Conservation (phyloP, 2,329 filamentous ascomycete genomes). For the Gaeumannomyces sp. region DNA sequence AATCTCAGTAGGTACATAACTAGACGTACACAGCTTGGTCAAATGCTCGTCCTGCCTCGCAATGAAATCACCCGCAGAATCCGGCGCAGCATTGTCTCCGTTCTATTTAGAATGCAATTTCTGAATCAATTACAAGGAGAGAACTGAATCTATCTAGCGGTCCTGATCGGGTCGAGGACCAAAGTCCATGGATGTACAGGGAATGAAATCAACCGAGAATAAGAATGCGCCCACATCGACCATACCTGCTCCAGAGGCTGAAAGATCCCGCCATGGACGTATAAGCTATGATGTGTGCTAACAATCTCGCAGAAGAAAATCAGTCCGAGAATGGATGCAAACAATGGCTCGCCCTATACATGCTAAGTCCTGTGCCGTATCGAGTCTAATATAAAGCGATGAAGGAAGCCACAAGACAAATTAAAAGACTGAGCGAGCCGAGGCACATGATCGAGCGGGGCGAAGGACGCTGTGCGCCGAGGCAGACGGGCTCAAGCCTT, state of each 20-base stretch:
- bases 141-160: slow-evolving; percentile 8
- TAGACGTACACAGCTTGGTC: too few relatives aligned
- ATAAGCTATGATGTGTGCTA: slow-evolving; percentile 9
- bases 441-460: neutral
- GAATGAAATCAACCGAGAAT: slow-evolving; percentile 9
- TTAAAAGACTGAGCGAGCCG: slow-evolving; percentile 3
- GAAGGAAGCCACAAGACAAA: slow-evolving; percentile 5
- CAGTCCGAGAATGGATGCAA: slow-evolving; percentile 10
- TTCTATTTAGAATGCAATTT: neutral
- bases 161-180: neutral
- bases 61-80: neutral
- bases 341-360: slow-evolving; percentile 6
- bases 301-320: slow-evolving; percentile 10
- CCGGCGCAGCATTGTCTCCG: too few relatives aligned
- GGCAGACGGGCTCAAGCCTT: slow-evolving; percentile 12
- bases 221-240: slow-evolving; percentile 8
- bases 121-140: slow-evolving; percentile 1
- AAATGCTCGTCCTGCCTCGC: neutral
- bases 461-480: neutral
- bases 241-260: slow-evolving; percentile 9
- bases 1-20: too few relatives aligned
- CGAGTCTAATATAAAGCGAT: slow-evolving; percentile 1
- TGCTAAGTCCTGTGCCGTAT: slow-evolving; percentile 5
- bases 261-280: slow-evolving; percentile 3
- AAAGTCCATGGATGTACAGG: slow-evolving; percentile 8